Conservation (phyloP, 176 grass and related monocot genomes). For the Carex scoparia region DNA sequence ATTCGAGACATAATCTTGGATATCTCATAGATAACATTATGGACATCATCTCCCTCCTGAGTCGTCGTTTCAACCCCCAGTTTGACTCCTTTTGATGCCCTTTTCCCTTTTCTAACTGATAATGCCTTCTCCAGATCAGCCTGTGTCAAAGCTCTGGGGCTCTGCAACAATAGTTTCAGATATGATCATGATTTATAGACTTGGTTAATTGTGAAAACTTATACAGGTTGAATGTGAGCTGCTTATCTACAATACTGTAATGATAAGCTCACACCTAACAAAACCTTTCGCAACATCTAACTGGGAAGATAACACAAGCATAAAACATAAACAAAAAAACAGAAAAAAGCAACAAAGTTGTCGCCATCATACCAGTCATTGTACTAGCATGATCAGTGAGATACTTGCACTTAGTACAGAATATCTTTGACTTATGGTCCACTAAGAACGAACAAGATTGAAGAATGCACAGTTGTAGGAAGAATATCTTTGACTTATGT, state of each 20-base stretch:
- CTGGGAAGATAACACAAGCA: neutral
- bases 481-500: too few species aligned
- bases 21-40: slow-evolving; percentile 81
- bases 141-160: slow-evolving; percentile 61
- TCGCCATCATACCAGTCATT: neutral
- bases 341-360: neutral
- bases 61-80: slow-evolving; percentile 34
- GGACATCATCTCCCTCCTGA: slow-evolving; percentile 69
- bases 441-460: neutral
- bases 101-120: slow-evolving; percentile 63
- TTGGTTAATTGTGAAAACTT: neutral
- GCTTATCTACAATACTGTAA: neutral
- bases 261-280: neutral
- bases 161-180: slow-evolving; percentile 35
- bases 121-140: slow-evolving; percentile 72
- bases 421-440: neutral
- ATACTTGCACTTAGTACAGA: neutral
- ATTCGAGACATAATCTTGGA: slow-evolving; percentile 97
- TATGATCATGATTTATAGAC: neutral
- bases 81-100: slow-evolving; percentile 21
- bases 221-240: neutral
- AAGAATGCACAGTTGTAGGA: neutral
- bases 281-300: neutral
- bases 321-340: neutral
- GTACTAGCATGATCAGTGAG: neutral